Base-by-base conservation (phyloP, 768 basidiomycete genomes). In the Amanita inopinata region DNA sequence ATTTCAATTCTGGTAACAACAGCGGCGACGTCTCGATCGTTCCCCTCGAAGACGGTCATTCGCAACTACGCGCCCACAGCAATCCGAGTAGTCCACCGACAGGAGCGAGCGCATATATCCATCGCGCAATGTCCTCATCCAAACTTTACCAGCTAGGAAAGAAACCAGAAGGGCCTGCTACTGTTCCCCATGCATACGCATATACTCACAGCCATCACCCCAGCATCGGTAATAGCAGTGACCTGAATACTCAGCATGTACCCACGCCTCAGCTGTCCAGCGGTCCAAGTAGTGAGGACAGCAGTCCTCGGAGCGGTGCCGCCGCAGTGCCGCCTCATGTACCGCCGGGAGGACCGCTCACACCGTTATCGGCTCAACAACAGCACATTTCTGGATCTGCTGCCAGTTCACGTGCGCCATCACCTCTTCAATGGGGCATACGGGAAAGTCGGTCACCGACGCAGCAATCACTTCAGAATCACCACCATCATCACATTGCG, bases 401-500 rank as follows among this genome's bases (percentile, higher is more conserved):
- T 1, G 62, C 72, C 2, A 73, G 65, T 49, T 82, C 82, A 5
- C 69, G 82, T 12, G 71, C 82, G 3, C 69, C 77, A 1, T 80
- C 78, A 0, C 80, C 82, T 3, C 59, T 68, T 38, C 64, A 67
- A 12, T 68, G 66, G 56, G 52, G 34, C 25, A 24, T 23, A 17
- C 32, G 41, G n/a, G 41, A 35, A 5, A n/a, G 33, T 20, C 24
- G 33, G 32, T 5, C 28, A 27, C 35, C 24, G 18, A 36, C 43
- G 18, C 43, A 22, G 14, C 41, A 33, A 9, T 33, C 31, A 42
- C 18, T 31, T 2, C 50, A 19, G 38, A 30, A 51, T 37, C 51
- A 61, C 20, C 64, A 63, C 28, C 74, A 79, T 46, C 72, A 76
- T 46, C 78, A 85, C 54, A 73, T 93, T 27, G 87, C 85, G 3